These are phyloP conservation scores for Lichtheimia ramosa DNA, from an alignment of 371 early-diverging fungal genomes.

Conservation along the genomic window DNA sequence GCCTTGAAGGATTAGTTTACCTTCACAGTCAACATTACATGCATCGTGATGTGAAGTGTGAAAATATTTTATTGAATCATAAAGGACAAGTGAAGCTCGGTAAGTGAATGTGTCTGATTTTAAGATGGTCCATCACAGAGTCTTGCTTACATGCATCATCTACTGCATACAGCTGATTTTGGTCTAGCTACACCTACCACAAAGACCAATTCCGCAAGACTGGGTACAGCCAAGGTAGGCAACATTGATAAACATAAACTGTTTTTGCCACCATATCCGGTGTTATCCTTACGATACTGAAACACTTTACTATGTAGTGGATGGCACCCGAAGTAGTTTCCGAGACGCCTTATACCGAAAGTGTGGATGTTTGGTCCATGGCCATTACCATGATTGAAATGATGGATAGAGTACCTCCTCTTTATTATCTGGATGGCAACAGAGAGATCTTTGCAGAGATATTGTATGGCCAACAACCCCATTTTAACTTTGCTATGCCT, in stretches of 20 bases:
- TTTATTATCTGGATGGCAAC: slow-evolving; percentile 44
- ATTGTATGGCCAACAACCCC: slow-evolving; percentile 34
- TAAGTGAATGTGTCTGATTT: slow-evolving; percentile 64
- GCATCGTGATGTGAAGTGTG: slow-evolving; percentile 56
- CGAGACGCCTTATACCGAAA: slow-evolving; percentile 38
- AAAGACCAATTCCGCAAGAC: slow-evolving; percentile 26
- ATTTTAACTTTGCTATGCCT: slow-evolving; percentile 43
- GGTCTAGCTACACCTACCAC: slow-evolving; percentile 44
- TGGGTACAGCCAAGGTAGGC: slow-evolving; percentile 50
- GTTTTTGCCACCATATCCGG: not conserved
- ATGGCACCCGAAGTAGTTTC: slow-evolving; percentile 56
- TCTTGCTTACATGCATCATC: not conserved
- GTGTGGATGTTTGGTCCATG: slow-evolving; percentile 50
- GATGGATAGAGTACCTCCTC: slow-evolving; percentile 54
- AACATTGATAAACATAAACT: slow-evolving; percentile 6
- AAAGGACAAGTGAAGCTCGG: slow-evolving; percentile 50
- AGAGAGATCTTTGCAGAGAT: slow-evolving; percentile 46
- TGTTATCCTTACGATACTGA: not conserved
- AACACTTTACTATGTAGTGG: slow-evolving; percentile 28
- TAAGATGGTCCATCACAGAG: not conserved
- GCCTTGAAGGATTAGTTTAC: slow-evolving; percentile 44
- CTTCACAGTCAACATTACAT: slow-evolving; percentile 49
- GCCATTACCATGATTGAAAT: slow-evolving; percentile 55
- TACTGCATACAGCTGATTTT: slow-evolving; percentile 35
- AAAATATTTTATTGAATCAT: slow-evolving; percentile 43